Evolutionary conservation across 371 early-diverging fungal species (phyloP), one percentile per base, ranked within the genome.

Genomic region (Sporodiniella umbellata): DNA sequence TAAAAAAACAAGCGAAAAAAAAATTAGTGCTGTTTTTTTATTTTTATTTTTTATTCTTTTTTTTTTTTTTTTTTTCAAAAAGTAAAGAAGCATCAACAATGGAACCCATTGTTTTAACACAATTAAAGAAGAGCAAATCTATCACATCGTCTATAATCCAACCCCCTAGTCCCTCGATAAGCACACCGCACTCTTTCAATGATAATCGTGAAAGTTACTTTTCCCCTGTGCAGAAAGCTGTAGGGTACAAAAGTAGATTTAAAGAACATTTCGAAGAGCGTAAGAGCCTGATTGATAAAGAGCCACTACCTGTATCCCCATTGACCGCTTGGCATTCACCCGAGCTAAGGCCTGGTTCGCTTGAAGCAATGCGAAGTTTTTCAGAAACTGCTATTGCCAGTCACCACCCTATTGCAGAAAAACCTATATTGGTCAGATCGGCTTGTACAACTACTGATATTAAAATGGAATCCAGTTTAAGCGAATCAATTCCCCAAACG

Each of bases 211-310:
- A 28, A 28, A 10, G 10, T 4, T 28, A 28, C 10, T 28, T 28
- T 28, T 28, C 10, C 30, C 4, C 4, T 21, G 21, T 19, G 1
- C 40, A 40, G 3, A 18, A 19, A 10, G 10, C 8, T 8, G 22
- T 15, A 8, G n/a, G 25, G 10, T 53, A 60, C 35, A 39, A 37
- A n/a, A 65, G 68, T 19, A 45, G 66, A 8, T 68, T 65, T 28
- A 62, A 45, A n/a, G 68, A 68, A 19, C 63, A 68, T 31, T 68
- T 72, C 44, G 72, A 68, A 46, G 35, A 12, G 45, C 26, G 6
- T 52, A 51, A 4, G 49, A 43, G 43, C 28, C 22, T n/a, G n/a
- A 48, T 31, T 40, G 31, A 24, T 15, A 19, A 43, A 42, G 40
- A 40, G 12, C 31, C 12, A 30, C 0, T 43, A 8, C 43, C 26